Evolutionary conservation across 2,329 filamentous ascomycete genomes (phyloP), one percentile per base, ranked within the genome.

Genomic region (Gaeumannomyces tritici): DNA sequence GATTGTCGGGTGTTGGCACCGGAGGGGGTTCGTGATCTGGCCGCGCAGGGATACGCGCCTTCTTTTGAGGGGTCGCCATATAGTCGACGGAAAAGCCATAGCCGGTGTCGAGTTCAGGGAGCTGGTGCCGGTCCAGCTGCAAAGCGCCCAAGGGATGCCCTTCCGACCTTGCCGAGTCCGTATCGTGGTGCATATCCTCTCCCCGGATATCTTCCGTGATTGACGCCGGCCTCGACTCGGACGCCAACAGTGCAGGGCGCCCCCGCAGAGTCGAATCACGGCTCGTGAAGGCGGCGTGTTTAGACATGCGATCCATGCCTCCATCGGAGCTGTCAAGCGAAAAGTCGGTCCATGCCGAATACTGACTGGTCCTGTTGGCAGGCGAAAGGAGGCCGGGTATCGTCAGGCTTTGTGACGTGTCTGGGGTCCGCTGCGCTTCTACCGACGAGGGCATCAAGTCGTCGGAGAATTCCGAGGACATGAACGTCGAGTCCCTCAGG

Each of bases 291-390:
- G 55, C 28, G 18, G 63, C 59, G 2, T 67, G 62, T 33, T 57
- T 63, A 1, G 63, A 61, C 8, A 59, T 60, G 4, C 64, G 26
- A 27, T 63, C 65, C 5, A 73, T 71, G 7, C 73, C 74, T 51
- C 73, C 73, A 33, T 82, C 80, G 26, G 74, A 76, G 63, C 81
- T 85, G 21, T 82, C 81, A 12, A 85, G 73, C 0, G 83, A 84
- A 64, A 82, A 80, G 67, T 86, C 83, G 29, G 83, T 86, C 83
- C 83, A 86, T n/a, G 77, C 75, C 1, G 83, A 84, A 62, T 81
- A 79, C 59, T 83, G 80, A 65, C 83, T 86, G 26, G 74, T 72
- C 51, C 83, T 76, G 63, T 84, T 75, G 64, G 74, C 71, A 55
- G 77, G 71, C 61, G 76, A 69, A 60, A 76, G 68, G 66, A 77